Evolutionary conservation across 1,284 basidiomycete genomes (phyloP).

Genomic region (Ustilago curta): DNA sequence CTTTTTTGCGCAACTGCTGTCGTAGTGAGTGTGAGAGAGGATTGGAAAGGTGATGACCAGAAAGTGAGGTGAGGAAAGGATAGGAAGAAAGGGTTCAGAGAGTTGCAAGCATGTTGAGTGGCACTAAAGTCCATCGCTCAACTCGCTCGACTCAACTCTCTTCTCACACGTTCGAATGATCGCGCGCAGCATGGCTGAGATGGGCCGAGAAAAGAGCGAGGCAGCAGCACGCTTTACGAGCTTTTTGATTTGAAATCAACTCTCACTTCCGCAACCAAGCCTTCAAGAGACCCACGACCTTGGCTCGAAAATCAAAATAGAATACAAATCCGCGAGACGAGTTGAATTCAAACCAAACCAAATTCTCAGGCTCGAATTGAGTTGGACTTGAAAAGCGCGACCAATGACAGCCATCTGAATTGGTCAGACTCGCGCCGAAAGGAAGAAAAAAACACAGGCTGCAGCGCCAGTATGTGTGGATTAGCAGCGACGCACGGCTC

Average conservation of each 20-base stretch:
- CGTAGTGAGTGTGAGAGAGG: background rate
- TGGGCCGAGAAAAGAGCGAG: background rate
- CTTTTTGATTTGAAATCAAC: slow-evolving; percentile 45
- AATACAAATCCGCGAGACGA: slow-evolving; percentile 6
- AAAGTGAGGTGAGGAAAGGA: slow-evolving; percentile 14
- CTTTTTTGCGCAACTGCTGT: background rate
- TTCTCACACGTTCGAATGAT: slow-evolving; percentile 21
- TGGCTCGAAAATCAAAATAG: slow-evolving; percentile 8
- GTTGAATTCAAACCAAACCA: slow-evolving; percentile 2
- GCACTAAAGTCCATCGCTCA: background rate
- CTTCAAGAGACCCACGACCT: background rate
- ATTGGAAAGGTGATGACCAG: slow-evolving; percentile 9
- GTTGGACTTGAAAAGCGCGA: slow-evolving; percentile 10
- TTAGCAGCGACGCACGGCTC: slow-evolving; percentile 26
- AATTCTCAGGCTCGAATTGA: slow-evolving; percentile 3
- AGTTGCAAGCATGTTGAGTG: slow-evolving; percentile 2
- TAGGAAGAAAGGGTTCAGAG: slow-evolving; percentile 10
- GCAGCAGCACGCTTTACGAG: slow-evolving; percentile 13
- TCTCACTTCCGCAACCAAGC: background rate
- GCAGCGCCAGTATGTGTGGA: slow-evolving; percentile 6
- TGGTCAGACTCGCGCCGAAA: slow-evolving; percentile 25
- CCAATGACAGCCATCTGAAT: slow-evolving; percentile 51
- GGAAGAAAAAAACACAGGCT: background rate
- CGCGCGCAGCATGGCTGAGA: slow-evolving; percentile 22
- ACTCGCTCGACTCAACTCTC: too few relatives aligned